Base-by-base conservation (phyloP, 2,329 filamentous ascomycete species). In the Trichoderma sp. region DNA sequence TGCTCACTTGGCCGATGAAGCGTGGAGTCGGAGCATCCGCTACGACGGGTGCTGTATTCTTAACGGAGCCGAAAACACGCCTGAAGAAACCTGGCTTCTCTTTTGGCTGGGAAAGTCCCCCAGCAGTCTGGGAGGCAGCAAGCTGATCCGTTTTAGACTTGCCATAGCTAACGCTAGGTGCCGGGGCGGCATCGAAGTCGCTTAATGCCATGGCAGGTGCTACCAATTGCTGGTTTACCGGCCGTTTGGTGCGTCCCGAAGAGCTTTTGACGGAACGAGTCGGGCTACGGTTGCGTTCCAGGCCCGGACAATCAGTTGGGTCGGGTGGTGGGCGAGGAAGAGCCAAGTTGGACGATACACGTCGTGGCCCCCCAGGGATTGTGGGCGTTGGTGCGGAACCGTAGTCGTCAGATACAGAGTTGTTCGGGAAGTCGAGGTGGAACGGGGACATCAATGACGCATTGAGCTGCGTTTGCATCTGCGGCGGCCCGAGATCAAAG, bases 61-160 rank as follows among this genome's bases (percentile, higher is more conserved):
- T 92, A 43, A 92, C 89, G 11, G 91, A 92, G 50, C 92, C 93
- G 84, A 98, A 98, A 50, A 98, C 93, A 74, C 95, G 90, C 76
- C 94, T 90, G 84, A 98, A 98, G 84, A 99, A 98, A 23, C 96
- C 95, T 9, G 89, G 93, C 71, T 90, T 90, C 77, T 93, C 91
- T 78, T 92, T 93, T 67, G 85, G 79, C 71, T 81, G 82, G 76
- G 84, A 75, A 80, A 83, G 73, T 78, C 83, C 74, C 78, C 83
- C 73, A 79, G 80, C 73, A 79, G 80, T 68, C 39, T 84, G 58
- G 20, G 53, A 47, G 53, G 62, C 83, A 55, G 87, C 86, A 36
- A 69, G 57, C 74, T 86, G 82, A 73, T 82, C 81, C 72, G 82
- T 78, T 76, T 89, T 89, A 47, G 85, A 79, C 79, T 90, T 90